Percentiles rank a stretch among this genome's conserved stretches.
These are phyloP conservation scores for Rhizopogon rudus DNA, from an alignment of 768 basidiomycete genomes.

Conservation along the genomic window DNA sequence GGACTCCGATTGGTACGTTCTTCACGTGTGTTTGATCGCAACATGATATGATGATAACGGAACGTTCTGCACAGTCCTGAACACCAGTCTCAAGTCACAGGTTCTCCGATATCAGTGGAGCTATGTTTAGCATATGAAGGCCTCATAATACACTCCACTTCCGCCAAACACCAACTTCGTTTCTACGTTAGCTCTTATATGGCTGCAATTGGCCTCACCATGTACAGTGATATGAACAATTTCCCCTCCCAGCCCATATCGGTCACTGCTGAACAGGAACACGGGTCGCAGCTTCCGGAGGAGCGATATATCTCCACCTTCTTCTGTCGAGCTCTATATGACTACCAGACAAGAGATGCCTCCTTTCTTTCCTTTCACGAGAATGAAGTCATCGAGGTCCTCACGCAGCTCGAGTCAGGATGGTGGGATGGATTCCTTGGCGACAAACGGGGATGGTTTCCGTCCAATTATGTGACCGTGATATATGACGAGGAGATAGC, in stretches of 20 bases:
- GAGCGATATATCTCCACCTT: constrained; percentile 66
- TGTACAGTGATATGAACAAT: constrained; percentile 10
- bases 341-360: constrained; percentile 82
- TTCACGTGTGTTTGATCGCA: constrained; percentile 3
- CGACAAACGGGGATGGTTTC: constrained; percentile 94
- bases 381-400: constrained; percentile 91
- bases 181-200: constrained; percentile 11
- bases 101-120: constrained; percentile 80
- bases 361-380: constrained; percentile 85
- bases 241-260: constrained; percentile 13
- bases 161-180: no score
- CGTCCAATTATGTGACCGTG: constrained; percentile 86
- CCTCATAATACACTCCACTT: no score
- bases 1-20: constrained; percentile 54
- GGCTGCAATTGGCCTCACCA: constrained; percentile 19
- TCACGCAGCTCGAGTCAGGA: constrained; percentile 85
- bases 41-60: constrained; percentile 8
- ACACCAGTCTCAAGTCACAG: constrained; percentile 81
- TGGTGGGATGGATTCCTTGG: constrained; percentile 98
- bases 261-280: constrained; percentile 15
- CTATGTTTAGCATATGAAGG: no score
- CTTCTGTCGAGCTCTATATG: constrained; percentile 90
- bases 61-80: constrained; percentile 51
- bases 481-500: constrained; percentile 75
- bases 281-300: constrained; percentile 28